Percentiles rank a stretch among this genome's conserved stretches.
Conservation (phyloP, 2,329 filamentous ascomycete genomes). For the Ophiostoma populinum region DNA sequence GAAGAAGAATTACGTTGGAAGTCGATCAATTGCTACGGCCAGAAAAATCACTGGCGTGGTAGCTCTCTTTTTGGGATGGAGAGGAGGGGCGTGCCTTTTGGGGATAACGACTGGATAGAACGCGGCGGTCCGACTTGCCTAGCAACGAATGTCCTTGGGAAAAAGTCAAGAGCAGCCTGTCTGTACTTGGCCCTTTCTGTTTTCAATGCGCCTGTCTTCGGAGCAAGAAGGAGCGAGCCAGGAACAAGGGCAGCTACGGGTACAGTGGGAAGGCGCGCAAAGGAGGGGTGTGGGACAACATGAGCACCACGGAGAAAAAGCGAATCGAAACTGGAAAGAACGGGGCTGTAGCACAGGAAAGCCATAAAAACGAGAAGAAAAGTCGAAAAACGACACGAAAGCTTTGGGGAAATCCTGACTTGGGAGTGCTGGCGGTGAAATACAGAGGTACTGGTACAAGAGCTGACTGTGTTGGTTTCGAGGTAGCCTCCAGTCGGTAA, state of each 20-base stretch:
- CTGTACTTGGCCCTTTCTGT: neutral
- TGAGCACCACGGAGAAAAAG: neutral
- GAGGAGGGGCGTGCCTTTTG: conserved; percentile 3
- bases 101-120: conserved; percentile 1
- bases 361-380: conserved; percentile 1
- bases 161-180: conserved; percentile 2
- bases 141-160: conserved; percentile 5
- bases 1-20: conserved; percentile 8
- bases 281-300: neutral
- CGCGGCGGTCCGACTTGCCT: conserved; percentile 7
- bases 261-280: neutral
- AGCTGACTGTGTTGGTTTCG: too few species aligned
- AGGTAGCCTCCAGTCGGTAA: too few species aligned
- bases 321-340: neutral
- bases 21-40: conserved; percentile 6
- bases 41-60: conserved; percentile 10
- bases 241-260: conserved; percentile 4
- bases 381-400: conserved; percentile 1
- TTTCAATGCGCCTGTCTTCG: neutral
- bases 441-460: conserved; percentile 16
- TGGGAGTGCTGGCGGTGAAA: conserved; percentile 14
- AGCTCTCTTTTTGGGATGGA: conserved; percentile 6
- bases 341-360: conserved; percentile 1
- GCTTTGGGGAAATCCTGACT: conserved; percentile 16
- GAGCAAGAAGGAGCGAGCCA: conserved; percentile 5